Conservation (phyloP, 352 stramenopile genomes). For the Phytopythium montanum region DNA sequence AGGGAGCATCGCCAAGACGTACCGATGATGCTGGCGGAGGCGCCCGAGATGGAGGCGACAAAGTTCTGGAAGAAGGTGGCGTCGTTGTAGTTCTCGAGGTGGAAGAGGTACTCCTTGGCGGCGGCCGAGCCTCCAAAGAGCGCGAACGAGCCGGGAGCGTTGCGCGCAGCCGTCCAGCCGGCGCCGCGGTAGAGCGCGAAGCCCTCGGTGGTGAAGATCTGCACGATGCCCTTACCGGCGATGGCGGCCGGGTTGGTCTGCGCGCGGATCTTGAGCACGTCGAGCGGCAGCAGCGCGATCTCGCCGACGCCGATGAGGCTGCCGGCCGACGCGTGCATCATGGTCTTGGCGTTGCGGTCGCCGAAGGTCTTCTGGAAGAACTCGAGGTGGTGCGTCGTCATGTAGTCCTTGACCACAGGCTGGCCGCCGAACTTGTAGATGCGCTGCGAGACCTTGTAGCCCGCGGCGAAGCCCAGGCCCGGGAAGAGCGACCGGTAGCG, state of each 20-base stretch:
- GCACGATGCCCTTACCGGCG: slow-evolving; percentile 84
- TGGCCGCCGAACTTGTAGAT: slow-evolving; percentile 98
- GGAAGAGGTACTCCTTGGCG: slow-evolving; percentile 90
- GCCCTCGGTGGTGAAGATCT: slow-evolving; percentile 93
- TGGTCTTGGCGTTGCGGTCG: slow-evolving; percentile 90
- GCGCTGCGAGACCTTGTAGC: slow-evolving; percentile 96
- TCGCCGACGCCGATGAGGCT: slow-evolving; percentile 94
- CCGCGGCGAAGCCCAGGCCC: slow-evolving; percentile 91
- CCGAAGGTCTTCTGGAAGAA: slow-evolving; percentile 90
- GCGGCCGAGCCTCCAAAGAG: slow-evolving; percentile 92
- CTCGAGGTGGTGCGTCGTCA: slow-evolving; percentile 85
- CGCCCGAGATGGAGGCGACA: slow-evolving; percentile 80
- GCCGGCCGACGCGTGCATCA: slow-evolving; percentile 92
- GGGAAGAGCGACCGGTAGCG: slow-evolving; percentile 90
- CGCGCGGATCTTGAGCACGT: slow-evolving; percentile 96
- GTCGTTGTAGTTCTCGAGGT: slow-evolving; percentile 87
- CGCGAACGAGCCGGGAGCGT: slow-evolving; percentile 94
- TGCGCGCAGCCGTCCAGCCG: slow-evolving; percentile 91
- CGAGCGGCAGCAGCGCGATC: slow-evolving; percentile 93
- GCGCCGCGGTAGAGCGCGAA: slow-evolving; percentile 89
- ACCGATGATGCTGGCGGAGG: slow-evolving; percentile 82
- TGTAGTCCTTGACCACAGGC: slow-evolving; percentile 92
- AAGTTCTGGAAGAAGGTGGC: slow-evolving; percentile 92
- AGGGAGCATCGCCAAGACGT: slow-evolving; percentile 11
- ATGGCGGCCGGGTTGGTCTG: slow-evolving; percentile 94